phyloP scores from a whole-genome alignment of 106 monocot genomes.

The Ottelia alismoides region DNA sequence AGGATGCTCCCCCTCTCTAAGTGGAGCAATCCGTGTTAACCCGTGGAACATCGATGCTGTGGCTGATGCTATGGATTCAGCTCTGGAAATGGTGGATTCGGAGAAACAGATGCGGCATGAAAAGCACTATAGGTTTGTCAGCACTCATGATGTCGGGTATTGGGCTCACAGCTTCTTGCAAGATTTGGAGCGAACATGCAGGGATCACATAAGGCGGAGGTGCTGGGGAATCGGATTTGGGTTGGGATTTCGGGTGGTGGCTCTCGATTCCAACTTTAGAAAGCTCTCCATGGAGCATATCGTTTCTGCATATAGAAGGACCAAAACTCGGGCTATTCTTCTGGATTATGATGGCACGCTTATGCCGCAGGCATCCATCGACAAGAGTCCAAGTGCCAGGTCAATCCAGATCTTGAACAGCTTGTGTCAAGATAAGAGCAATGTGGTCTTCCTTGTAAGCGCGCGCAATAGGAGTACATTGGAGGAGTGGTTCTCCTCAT shows the following conservation, averaged over 20 bases:
- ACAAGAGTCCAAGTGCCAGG: neutral
- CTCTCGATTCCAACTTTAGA: neutral
- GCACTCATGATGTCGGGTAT: constrained; percentile 1
- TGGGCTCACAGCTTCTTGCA: constrained; percentile 2
- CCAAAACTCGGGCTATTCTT: neutral
- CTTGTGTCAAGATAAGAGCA: neutral
- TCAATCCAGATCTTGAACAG: neutral
- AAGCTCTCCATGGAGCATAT: neutral
- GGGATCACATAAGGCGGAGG: neutral
- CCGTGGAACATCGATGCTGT: constrained; percentile 5
- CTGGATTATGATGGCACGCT: constrained; percentile 5
- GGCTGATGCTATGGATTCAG: neutral
- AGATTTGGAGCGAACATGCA: constrained; percentile 4
- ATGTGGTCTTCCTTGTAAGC: constrained; percentile 2
- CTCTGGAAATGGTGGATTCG: neutral
- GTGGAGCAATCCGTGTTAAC: constrained; percentile 5
- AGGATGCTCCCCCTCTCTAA: constrained; percentile 5
- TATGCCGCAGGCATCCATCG: neutral
- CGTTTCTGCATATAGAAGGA: neutral
- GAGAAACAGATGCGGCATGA: constrained; percentile 3
- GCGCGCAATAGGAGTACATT: neutral
- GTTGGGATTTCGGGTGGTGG: neutral
- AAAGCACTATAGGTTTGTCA: constrained; percentile 3
- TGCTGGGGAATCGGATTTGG: constrained; percentile 3
- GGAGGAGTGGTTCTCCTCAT: neutral